These are phyloP conservation scores for Grifola frondosa DNA, from an alignment of 1,284 basidiomycete species.

Conservation along the genomic window DNA sequence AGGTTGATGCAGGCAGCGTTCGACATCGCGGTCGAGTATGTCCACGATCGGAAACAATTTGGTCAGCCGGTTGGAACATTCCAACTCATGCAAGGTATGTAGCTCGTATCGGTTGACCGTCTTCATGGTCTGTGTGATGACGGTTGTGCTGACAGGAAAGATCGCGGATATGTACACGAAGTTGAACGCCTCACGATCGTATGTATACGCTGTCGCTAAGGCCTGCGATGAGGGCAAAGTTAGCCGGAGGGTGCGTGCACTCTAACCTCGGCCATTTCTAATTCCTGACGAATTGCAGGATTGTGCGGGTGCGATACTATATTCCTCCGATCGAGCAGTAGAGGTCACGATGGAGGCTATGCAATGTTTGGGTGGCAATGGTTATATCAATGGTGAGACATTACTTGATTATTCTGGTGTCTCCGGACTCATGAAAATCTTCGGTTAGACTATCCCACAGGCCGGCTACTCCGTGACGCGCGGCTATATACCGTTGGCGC, in stretches of 20 bases:
- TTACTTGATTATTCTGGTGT: background rate
- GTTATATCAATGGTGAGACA: conserved; percentile 82
- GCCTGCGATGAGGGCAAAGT: conserved; percentile 84
- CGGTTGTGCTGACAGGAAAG: conserved; percentile 47
- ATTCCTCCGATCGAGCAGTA: conserved; percentile 86
- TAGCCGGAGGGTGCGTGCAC: conserved; percentile 69
- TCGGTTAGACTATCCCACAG: conserved; percentile 80
- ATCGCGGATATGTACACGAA: conserved; percentile 97
- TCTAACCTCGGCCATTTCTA: background rate
- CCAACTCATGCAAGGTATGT: conserved; percentile 90
- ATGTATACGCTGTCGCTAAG: conserved; percentile 90
- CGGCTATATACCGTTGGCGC: conserved; percentile 89
- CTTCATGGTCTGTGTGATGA: background rate
- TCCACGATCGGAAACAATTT: conserved; percentile 91
- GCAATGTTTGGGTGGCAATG: conserved; percentile 91
- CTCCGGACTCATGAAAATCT: background rate
- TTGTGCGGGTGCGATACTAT: conserved; percentile 89
- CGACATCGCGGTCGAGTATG: conserved; percentile 85
- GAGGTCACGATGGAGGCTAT: conserved; percentile 90
- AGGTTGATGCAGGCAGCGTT: conserved; percentile 97
- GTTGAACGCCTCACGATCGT: conserved; percentile 83
- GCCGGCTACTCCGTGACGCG: conserved; percentile 82
- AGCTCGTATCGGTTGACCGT: background rate
- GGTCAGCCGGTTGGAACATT: conserved; percentile 86
- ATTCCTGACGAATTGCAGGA: conserved; percentile 50